Evolutionary conservation across 257 asterid species (phyloP).

Genomic region (Petrea volubilis): DNA sequence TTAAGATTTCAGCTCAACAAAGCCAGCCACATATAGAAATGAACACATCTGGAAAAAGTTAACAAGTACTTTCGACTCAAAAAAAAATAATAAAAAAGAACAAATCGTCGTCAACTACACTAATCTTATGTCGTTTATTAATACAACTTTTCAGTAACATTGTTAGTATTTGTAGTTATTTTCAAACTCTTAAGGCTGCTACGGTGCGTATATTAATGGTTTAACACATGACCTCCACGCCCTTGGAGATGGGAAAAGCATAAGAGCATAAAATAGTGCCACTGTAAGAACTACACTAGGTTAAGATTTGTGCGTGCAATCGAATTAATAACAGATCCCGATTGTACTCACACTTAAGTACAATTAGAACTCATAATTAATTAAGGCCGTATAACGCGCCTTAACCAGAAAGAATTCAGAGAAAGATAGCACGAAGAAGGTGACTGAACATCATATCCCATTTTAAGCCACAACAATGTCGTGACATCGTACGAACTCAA

Average conservation of each 20-base stretch:
- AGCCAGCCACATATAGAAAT: constrained; percentile 25
- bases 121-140: not conserved
- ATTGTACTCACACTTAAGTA: constrained; percentile 45
- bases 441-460: constrained; percentile 18
- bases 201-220: constrained; percentile 9
- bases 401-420: constrained; percentile 7
- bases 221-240: constrained; percentile 30
- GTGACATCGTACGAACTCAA: constrained; percentile 21
- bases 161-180: not conserved
- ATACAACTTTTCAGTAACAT: constrained; percentile 1
- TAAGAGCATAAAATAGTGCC: constrained; percentile 25
- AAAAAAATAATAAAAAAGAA: constrained; percentile 17
- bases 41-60: constrained; percentile 35
- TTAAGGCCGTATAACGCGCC: not conserved
- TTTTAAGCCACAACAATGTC: not conserved
- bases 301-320: constrained; percentile 28
- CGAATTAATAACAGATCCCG: constrained; percentile 43
- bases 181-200: constrained; percentile 24
- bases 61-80: constrained; percentile 37
- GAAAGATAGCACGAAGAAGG: not conserved
- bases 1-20: constrained; percentile 19
- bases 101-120: constrained; percentile 22
- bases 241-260: constrained; percentile 25
- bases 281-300: no score
- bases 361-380: constrained; percentile 12